Evolutionary conservation across 148 eudicot species (phyloP).

Genomic region (Fagopyrum tataricum): DNA sequence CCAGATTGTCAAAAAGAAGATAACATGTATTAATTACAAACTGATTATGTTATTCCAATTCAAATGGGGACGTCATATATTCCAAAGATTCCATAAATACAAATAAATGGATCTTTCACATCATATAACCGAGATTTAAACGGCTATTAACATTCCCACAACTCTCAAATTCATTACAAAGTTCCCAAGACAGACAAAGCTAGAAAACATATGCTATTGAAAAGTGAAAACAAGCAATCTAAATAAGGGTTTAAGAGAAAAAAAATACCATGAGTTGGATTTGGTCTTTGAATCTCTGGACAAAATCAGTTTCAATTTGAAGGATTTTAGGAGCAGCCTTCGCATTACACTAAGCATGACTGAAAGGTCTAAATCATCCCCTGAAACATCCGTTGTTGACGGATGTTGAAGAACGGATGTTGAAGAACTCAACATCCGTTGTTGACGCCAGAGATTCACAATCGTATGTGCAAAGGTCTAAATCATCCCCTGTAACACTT

Average conservation of each 20-base stretch:
- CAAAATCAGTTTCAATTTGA: constrained; percentile 38
- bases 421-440: constrained; percentile 67
- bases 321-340: constrained; percentile 84
- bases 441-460: constrained; percentile 63
- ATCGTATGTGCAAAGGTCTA: constrained; percentile 34
- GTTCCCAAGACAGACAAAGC: neutral
- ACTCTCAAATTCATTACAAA: neutral
- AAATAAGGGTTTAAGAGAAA: neutral
- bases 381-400: no score
- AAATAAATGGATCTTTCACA: no score
- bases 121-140: neutral
- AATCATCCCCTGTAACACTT: constrained; percentile 24
- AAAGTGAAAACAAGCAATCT: neutral
- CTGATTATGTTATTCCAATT: no score
- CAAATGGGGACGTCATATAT: no score
- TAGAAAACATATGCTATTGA: neutral
- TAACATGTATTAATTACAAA: no score
- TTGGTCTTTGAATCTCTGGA: constrained; percentile 66
- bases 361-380: no score
- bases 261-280: constrained; percentile 65
- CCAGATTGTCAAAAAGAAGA: no score
- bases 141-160: neutral
- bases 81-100: no score
- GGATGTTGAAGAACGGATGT: no score
- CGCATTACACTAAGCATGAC: constrained; percentile 86